A percentile compares a stretch with the other conserved stretches of the same genome.
Conservation (phyloP, 1,139 yeast genomes). For the Eremothecium sinecaudum region DNA sequence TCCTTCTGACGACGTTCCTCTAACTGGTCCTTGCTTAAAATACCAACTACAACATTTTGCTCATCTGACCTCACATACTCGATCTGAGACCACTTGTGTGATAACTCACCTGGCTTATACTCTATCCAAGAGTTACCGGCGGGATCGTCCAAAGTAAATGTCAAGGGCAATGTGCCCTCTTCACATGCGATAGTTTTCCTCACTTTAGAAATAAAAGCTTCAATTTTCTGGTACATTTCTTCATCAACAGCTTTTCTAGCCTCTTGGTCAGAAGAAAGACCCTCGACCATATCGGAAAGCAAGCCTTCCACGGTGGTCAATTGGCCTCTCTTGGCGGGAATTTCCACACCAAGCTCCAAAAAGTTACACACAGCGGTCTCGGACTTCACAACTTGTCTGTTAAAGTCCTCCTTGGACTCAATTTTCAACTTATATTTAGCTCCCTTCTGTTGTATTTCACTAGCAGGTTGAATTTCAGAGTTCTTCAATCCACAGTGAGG, state of each 20-base stretch:
- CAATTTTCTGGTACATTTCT: constrained; percentile 65
- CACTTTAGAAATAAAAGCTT: constrained; percentile 55
- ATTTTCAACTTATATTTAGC: constrained; percentile 61
- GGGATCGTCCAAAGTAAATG: constrained; percentile 82
- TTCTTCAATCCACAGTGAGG: constrained; percentile 90
- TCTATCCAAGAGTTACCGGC: constrained; percentile 98
- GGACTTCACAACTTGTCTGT: constrained; percentile 85
- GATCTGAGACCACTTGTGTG: constrained; percentile 82
- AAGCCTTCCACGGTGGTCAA: constrained; percentile 88
- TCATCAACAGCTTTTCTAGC: constrained; percentile 67
- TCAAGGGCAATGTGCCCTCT: constrained; percentile 62
- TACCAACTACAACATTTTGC: constrained; percentile 81
- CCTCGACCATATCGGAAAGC: constrained; percentile 73
- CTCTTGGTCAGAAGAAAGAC: constrained; percentile 71
- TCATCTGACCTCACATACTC: constrained; percentile 83
- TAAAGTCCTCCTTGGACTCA: constrained; percentile 65
- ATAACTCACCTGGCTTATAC: constrained; percentile 75
- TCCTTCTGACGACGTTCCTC: constrained; percentile 35
- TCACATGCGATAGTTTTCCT: constrained; percentile 52
- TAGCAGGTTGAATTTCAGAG: constrained; percentile 91
- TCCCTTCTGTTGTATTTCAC: constrained; percentile 82
- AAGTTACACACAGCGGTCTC: constrained; percentile 80
- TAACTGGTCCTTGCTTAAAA: constrained; percentile 69
- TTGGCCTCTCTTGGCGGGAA: constrained; percentile 92
- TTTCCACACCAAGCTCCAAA: constrained; percentile 80